Evolutionary conservation across 805 yeast species (phyloP).

Genomic region (Candida takata): DNA sequence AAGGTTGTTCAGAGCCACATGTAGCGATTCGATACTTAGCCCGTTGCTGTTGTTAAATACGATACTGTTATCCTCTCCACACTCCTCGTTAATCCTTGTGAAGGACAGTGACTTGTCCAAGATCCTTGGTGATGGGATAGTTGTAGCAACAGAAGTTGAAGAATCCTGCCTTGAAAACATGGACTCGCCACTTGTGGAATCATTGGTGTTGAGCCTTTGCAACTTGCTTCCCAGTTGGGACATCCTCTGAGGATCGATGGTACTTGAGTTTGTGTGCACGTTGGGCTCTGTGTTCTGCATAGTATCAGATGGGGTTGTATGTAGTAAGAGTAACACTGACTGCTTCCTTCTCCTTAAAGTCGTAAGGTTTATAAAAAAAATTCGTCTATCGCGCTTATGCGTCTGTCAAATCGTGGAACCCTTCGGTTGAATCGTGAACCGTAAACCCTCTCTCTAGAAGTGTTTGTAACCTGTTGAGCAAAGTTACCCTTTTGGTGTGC

Average conservation of each 20-base stretch:
- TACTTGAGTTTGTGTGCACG: too few relatives aligned
- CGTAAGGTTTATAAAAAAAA: too few relatives aligned
- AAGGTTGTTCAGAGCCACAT: constrained; percentile 9
- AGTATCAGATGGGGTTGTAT: too few relatives aligned
- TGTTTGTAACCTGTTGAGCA: too few relatives aligned
- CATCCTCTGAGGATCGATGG: neutral
- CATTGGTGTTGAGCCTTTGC: constrained; percentile 19
- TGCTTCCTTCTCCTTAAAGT: too few relatives aligned
- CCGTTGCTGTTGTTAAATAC: neutral
- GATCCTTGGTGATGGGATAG: constrained; percentile 5
- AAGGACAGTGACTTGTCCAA: constrained; percentile 14
- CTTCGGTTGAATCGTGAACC: too few relatives aligned
- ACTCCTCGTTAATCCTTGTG: constrained; percentile 14
- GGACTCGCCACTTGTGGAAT: constrained; percentile 11
- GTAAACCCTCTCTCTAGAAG: too few relatives aligned
- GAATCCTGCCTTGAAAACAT: constrained; percentile 22
- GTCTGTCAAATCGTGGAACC: too few relatives aligned
- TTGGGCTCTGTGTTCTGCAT: too few relatives aligned
- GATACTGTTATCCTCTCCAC: neutral
- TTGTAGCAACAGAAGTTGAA: constrained; percentile 18
- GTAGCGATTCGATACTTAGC: constrained; percentile 11
- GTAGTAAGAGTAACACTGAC: too few relatives aligned
- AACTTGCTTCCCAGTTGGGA: constrained; percentile 11
- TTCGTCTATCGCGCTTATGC: too few relatives aligned
- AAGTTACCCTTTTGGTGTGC: too few relatives aligned